Conservation (phyloP, 1,284 basidiomycete species). For the Tilletia walkeri region DNA sequence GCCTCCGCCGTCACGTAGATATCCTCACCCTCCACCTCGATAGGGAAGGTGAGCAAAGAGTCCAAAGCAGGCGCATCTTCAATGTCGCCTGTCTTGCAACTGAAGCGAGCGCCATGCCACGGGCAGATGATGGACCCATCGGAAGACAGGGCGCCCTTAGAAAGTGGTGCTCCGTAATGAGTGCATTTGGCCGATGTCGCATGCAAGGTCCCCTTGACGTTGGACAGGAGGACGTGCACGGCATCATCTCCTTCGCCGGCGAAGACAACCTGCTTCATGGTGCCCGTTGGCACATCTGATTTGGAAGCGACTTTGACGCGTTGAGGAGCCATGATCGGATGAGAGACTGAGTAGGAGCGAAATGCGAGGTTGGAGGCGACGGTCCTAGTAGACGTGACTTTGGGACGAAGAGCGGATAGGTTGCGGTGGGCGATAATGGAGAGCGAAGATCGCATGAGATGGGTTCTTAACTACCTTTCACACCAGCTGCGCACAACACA, state of each 20-base stretch:
- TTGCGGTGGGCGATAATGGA: no score
- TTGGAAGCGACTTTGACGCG: constrained; percentile 26
- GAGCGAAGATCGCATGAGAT: no score
- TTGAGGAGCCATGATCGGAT: constrained; percentile 19
- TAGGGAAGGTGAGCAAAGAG: constrained; percentile 78
- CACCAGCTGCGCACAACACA: no score
- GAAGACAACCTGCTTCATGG: constrained; percentile 78
- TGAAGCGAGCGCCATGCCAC: constrained; percentile 93
- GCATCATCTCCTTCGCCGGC: constrained; percentile 67
- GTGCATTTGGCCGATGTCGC: constrained; percentile 85
- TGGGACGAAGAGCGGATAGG: no score
- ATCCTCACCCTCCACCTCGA: constrained; percentile 67
- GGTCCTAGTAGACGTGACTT: no score
- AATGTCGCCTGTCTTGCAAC: constrained; percentile 62
- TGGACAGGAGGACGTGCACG: constrained; percentile 66
- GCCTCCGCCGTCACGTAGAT: constrained; percentile 77
- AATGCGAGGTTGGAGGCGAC: no score
- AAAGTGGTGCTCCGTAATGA: constrained; percentile 78
- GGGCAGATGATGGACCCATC: constrained; percentile 77
- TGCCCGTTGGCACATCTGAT: constrained; percentile 20
- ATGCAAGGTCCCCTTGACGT: constrained; percentile 66
- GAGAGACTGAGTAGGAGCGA: not conserved
- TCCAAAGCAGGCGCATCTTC: constrained; percentile 88
- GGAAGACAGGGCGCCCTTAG: constrained; percentile 75
- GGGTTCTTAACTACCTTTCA: no score